Evolutionary conservation across 495 filamentous ascomycete species (phyloP), one percentile per base, ranked within the genome.

Genomic region (Aspergillus asperescens): DNA sequence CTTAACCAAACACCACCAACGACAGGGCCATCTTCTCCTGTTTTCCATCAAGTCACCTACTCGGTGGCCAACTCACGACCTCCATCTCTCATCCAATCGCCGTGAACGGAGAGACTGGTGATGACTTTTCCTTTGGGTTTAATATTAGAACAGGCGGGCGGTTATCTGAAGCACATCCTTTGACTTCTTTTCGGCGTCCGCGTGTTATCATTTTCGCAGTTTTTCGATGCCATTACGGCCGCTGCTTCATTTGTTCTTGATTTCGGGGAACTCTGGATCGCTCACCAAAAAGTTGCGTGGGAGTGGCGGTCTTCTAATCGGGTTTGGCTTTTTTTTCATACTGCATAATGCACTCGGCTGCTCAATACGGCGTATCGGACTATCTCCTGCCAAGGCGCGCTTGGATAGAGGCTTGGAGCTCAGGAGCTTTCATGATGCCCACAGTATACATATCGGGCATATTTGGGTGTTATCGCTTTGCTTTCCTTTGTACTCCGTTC

Each of bases 21-120:
- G 34, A 73, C 71, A 0, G 63, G 66, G 1, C 73, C 73, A 24
- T 67, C 73, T 7, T 75, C 72, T 7, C 72, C 72, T 15, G 59
- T 66, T 19, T 72, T 71, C 38, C 55, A 59, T 15, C 59, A 58
- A 20, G 29, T 63, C 10, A 62, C 68, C 0, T 71, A 69, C 32
- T 62, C 63, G 37, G 62, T 58, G 25, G 52, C 69, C 0, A 23
- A 52, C 9, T 69, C 65, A 23, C 66, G 66, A 41, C 69, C 64
- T 15, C 62, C 57, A 34, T 72, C 72, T 35, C 20, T 66, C 38
- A 62, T 62, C 24, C 59, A 60, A 10, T 68, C 67, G 19, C 62
- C 66, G 18, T 75, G 19, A 50, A 18, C 5, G 12, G 25, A 22
- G 16, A 24, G 15, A 23, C 16, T 24, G 35, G n/a, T 10, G 6